Conservation (phyloP, 139 green algal species). For the Chlamydomonas sp. region DNA sequence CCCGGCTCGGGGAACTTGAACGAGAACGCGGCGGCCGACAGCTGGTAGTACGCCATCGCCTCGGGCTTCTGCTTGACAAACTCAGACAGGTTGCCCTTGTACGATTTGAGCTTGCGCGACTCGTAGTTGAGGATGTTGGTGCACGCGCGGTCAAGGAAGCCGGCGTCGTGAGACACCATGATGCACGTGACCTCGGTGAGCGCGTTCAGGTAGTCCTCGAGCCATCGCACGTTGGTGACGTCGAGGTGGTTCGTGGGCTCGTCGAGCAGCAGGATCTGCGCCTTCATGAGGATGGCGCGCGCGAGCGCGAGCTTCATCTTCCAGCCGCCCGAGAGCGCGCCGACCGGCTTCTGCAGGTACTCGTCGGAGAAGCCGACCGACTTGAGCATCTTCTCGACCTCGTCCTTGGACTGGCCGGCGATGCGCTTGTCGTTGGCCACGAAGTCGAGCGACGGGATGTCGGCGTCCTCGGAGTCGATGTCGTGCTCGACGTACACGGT, state of each 20-base stretch:
- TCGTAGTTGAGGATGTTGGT: slow-evolving; percentile 86
- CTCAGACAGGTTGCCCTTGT: slow-evolving; percentile 82
- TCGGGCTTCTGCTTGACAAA: slow-evolving; percentile 82
- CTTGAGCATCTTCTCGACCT: slow-evolving; percentile 50
- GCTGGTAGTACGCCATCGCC: slow-evolving; percentile 79
- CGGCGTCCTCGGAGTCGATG: slow-evolving; percentile 65
- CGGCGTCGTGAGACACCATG: slow-evolving; percentile 75
- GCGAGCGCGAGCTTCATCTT: slow-evolving; percentile 88
- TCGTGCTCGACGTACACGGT: slow-evolving; percentile 90
- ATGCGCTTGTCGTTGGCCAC: slow-evolving; percentile 44
- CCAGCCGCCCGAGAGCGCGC: slow-evolving; percentile 76
- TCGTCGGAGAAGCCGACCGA: slow-evolving; percentile 71
- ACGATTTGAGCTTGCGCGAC: slow-evolving; percentile 72
- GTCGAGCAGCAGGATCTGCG: slow-evolving; percentile 84
- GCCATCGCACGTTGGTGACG: slow-evolving; percentile 74
- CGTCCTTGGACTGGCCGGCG: slow-evolving; percentile 27
- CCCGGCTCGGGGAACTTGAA: slow-evolving; percentile 84
- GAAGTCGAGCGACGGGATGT: slow-evolving; percentile 58
- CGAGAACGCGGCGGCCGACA: slow-evolving; percentile 42
- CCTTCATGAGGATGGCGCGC: slow-evolving; percentile 78
- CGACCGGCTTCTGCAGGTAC: slow-evolving; percentile 52
- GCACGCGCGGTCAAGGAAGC: slow-evolving; percentile 83
- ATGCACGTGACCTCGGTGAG: slow-evolving; percentile 53
- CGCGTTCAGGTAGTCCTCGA: slow-evolving; percentile 65
- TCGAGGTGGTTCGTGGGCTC: slow-evolving; percentile 88